phyloP scores from a whole-genome alignment of 352 stramenopile species.

The Globisporangium canariense region DNA sequence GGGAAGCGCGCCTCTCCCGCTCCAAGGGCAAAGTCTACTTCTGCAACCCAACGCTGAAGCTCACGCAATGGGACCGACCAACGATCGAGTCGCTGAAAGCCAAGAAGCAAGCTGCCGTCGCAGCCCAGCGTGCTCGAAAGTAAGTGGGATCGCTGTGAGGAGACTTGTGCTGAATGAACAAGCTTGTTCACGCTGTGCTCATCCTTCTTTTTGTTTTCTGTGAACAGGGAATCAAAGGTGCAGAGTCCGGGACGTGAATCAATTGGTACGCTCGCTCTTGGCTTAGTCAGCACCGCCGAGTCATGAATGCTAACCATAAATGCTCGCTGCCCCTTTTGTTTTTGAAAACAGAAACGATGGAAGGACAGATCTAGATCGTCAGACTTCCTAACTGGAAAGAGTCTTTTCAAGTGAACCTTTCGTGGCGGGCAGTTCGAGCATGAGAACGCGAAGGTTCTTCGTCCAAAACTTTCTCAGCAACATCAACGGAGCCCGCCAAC shows the following conservation, averaged over 20 bases:
- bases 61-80: constrained; percentile 86
- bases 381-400: neutral
- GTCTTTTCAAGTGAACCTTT: no score
- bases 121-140: constrained; percentile 38
- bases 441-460: no score
- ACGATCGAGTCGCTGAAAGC: constrained; percentile 55
- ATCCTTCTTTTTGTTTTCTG: constrained; percentile 8
- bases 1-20: constrained; percentile 74
- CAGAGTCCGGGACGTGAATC: constrained; percentile 33
- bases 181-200: neutral
- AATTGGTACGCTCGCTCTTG: constrained; percentile 22
- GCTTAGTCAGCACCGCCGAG: neutral
- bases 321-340: constrained; percentile 15
- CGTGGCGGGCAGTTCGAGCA: no score
- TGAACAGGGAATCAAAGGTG: constrained; percentile 24
- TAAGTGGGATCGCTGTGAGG: constrained; percentile 13
- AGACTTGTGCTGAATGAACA: neutral
- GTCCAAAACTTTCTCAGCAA: neutral
- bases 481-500: neutral
- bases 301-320: neutral
- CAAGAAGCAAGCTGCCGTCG: constrained; percentile 49
- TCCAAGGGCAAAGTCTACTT: constrained; percentile 88
- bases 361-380: constrained; percentile 51
- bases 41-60: constrained; percentile 64
- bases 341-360: constrained; percentile 45